Evolutionary conservation across 345 rosid species (phyloP).

Genomic region (Schrenkiella parvula): DNA sequence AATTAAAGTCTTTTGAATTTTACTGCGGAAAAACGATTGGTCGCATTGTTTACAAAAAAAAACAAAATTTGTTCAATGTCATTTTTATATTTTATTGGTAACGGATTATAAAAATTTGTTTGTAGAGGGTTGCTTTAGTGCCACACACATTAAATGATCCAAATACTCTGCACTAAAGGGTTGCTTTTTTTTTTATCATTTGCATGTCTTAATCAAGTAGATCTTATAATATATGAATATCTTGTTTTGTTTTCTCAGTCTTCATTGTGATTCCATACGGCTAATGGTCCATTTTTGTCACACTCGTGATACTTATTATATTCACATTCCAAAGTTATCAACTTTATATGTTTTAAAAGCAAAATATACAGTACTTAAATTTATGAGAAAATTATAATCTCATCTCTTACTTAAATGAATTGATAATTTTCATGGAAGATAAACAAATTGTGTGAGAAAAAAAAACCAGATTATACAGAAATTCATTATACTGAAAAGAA

Average conservation of each 20-base stretch:
- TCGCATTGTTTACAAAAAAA: too few relatives aligned
- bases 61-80: neutral
- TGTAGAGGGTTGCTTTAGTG: neutral
- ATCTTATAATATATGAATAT: slow-evolving; percentile 19
- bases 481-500: neutral
- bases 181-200: neutral
- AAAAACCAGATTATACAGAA: neutral
- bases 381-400: too few relatives aligned
- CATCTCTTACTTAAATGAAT: too few relatives aligned
- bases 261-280: neutral
- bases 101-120: neutral
- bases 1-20: neutral
- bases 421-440: neutral
- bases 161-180: neutral
- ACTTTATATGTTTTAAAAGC: neutral
- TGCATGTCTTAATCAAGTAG: slow-evolving; percentile 22
- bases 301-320: neutral
- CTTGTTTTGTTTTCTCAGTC: neutral
- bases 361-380: neutral
- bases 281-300: neutral
- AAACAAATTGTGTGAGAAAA: neutral
- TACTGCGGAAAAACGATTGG: slow-evolving; percentile 4
- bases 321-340: neutral
- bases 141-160: slow-evolving; percentile 10
- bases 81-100: neutral